Conservation (phyloP, 148 eudicot genomes). For the Vaccinium corymbosum region DNA sequence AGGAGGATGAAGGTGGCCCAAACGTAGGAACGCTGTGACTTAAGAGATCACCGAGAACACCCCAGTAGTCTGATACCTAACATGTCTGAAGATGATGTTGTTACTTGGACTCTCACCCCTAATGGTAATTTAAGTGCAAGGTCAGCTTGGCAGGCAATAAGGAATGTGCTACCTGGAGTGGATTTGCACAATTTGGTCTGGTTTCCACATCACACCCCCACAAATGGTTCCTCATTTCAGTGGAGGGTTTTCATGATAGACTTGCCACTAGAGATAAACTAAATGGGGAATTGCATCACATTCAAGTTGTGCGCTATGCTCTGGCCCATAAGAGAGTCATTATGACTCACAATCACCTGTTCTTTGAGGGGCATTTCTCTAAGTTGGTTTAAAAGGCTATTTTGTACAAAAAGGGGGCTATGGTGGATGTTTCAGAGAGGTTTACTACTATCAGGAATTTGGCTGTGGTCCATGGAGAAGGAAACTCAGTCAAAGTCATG, state of each 20-base stretch:
- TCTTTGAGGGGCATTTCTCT: background rate
- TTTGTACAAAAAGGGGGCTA: background rate
- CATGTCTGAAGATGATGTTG: background rate
- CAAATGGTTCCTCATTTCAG: background rate
- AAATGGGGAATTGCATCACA: background rate
- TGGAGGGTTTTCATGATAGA: background rate
- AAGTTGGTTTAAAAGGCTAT: background rate
- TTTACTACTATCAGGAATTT: background rate
- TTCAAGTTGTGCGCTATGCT: background rate
- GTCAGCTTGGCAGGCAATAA: background rate
- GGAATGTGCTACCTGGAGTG: background rate
- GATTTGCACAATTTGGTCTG: background rate
- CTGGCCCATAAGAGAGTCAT: background rate
- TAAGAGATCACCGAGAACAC: background rate
- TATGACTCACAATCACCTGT: background rate
- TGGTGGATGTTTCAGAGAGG: background rate
- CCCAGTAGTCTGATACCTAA: background rate
- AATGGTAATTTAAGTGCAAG: background rate
- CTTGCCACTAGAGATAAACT: background rate
- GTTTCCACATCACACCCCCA: background rate
- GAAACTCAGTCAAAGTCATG: background rate
- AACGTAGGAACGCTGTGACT: background rate
- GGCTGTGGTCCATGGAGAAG: background rate
- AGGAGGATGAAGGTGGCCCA: background rate
- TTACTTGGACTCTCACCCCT: background rate